These are phyloP conservation scores for Yarrowia sp. DNA, from an alignment of 805 yeast genomes.

Conservation along the genomic window DNA sequence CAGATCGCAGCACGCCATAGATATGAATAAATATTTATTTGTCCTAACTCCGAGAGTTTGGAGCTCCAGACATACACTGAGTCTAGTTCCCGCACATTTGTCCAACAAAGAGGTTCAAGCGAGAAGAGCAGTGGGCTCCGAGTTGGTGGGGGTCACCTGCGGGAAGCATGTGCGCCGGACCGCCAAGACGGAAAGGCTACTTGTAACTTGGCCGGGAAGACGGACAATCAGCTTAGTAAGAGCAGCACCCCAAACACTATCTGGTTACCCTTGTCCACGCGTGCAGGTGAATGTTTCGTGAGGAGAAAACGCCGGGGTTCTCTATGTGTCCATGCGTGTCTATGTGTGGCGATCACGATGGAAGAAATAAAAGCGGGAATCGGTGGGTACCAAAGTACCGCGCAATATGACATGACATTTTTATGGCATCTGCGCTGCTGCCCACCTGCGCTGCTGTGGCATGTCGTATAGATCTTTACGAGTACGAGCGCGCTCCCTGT, in stretches of 20 bases:
- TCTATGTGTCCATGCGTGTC: no score
- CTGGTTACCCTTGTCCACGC: slow-evolving; percentile 8
- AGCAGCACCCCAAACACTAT: not conserved
- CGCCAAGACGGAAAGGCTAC: not conserved
- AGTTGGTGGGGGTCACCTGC: slow-evolving; percentile 6
- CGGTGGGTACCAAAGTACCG: no score
- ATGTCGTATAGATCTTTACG: no score
- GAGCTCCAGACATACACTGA: not conserved
- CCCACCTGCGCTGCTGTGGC: no score
- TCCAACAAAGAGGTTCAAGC: not conserved
- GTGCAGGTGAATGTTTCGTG: slow-evolving; percentile 15
- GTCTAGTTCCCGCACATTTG: no score
- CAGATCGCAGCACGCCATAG: not conserved
- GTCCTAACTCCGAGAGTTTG: slow-evolving; percentile 7
- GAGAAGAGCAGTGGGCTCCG: not conserved
- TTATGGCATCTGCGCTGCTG: not conserved
- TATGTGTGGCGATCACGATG: no score
- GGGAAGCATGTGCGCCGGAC: not conserved
- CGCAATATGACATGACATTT: no score
- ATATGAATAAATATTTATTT: no score
- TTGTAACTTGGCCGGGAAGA: not conserved
- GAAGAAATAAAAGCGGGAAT: no score
- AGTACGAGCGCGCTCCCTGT: no score
- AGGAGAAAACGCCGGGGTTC: not conserved
- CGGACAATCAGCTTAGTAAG: not conserved